Conservation (phyloP, 1,284 basidiomycete species). For the Polyporus tsugae region DNA sequence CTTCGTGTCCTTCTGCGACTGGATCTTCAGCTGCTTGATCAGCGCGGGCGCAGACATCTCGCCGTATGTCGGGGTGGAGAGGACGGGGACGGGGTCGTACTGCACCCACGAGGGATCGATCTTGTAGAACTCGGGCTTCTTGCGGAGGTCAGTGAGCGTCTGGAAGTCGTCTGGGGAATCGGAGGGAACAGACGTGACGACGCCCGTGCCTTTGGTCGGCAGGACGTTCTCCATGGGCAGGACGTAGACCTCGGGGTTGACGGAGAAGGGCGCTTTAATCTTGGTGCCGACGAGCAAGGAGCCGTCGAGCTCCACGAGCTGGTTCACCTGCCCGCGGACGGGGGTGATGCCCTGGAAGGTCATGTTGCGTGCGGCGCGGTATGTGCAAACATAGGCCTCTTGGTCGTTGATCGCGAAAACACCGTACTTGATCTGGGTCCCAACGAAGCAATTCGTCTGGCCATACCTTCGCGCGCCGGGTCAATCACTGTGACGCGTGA, state of each 20-base stretch:
- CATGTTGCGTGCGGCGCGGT: slow-evolving; percentile 96
- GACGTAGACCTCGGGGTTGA: slow-evolving; percentile 92
- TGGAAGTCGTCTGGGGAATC: slow-evolving; percentile 98
- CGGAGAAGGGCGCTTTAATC: slow-evolving; percentile 88
- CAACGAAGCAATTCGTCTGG: slow-evolving; percentile 98
- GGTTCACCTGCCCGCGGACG: slow-evolving; percentile 74
- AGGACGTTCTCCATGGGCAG: slow-evolving; percentile 98
- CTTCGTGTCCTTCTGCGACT: slow-evolving; percentile 94
- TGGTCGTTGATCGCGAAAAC: slow-evolving; percentile 88
- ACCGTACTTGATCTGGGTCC: slow-evolving; percentile 91
- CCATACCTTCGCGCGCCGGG: slow-evolving; percentile 76
- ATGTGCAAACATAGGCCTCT: slow-evolving; percentile 91
- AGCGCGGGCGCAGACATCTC: slow-evolving; percentile 91
- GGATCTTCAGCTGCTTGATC: slow-evolving; percentile 92
- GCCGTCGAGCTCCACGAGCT: slow-evolving; percentile 83
- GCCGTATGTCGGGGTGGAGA: slow-evolving; percentile 91
- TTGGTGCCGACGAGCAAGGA: slow-evolving; percentile 88
- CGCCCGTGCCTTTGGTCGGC: slow-evolving; percentile 97
- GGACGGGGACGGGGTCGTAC: slow-evolving; percentile 88
- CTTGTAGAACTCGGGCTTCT: slow-evolving; percentile 98
- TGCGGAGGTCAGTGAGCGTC: slow-evolving; percentile 91
- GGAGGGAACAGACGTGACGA: slow-evolving; percentile 97
- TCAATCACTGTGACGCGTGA: background rate
- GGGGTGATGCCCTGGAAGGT: slow-evolving; percentile 90
- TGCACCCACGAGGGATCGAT: slow-evolving; percentile 92